Evolutionary conservation across 805 yeast genomes (phyloP), one percentile per base, ranked within the genome.

Genomic region (Maudiozyma turicensis): DNA sequence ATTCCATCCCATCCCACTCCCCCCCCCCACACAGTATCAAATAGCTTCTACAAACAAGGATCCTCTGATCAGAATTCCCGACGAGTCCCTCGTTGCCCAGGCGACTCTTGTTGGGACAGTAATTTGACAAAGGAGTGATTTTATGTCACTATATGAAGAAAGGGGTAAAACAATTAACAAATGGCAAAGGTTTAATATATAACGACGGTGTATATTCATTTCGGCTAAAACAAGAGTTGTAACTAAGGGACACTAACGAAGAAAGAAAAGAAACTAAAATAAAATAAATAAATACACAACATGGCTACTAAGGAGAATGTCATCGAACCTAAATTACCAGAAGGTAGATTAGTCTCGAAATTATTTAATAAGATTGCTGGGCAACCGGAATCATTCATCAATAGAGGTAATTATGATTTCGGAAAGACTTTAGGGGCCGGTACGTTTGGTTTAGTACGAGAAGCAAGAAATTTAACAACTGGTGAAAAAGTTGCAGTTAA

Each of bases 391-490:
- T 77, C 85, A 7, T 83, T 83, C 57, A 60, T 73, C 40, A 77
- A 86, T 59, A 87, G 88, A 67, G 65, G 74, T 44, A 73, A 77
- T 51, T 90, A 87, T 60, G 77, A 81, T 8, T 86, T 89, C 64
- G 91, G 90, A 10, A 79, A 78, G 51, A 87, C 96, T 0, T 69
- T 90, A 10, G 98, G 98, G 8, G 97, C 97, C 0, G 98, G 99
- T 5, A 80, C 95, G 0, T 93, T 88, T 67, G 98, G 99, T 39
- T 83, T 91, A 2, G 98, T 91, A 3, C 75, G 95, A 57, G 76
- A 78, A 54, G 98, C 96, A 2, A 71, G 78, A 38, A 61, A 67
- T 47, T 58, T 69, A 34, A 63, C 67, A 8, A 76, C 78, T 1
- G 67, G 69, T 40, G 88, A 87, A 57, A 81, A 84, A 50, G 95